A percentile compares a stretch with the other conserved stretches of the same genome.
phyloP scores from a whole-genome alignment of 805 yeast genomes.

The Yarrowia deformans region DNA sequence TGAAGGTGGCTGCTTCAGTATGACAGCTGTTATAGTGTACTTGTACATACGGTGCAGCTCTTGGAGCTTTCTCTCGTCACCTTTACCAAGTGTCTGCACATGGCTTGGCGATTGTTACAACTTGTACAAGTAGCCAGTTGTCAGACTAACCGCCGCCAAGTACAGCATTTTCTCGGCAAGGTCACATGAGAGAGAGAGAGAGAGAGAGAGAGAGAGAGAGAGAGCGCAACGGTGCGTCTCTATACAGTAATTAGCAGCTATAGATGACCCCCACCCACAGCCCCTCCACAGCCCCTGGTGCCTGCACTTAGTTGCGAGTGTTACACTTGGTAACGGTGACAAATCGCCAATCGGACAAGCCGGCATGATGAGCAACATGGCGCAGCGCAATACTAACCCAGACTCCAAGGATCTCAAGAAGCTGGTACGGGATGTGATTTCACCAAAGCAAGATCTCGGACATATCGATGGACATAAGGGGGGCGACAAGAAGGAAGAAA shows the following conservation, averaged over 20 bases:
- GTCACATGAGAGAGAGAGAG: not conserved
- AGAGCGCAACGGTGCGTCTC: too few species aligned
- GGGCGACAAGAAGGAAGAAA: not conserved
- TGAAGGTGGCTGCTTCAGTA: conserved; percentile 49
- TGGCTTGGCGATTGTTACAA: too few species aligned
- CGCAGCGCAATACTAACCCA: conserved; percentile 14
- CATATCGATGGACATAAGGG: conserved; percentile 61
- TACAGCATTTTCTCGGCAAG: not conserved
- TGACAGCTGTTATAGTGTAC: not conserved
- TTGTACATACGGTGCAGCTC: not conserved
- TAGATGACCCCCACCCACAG: conserved; percentile 4
- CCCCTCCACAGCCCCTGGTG: conserved; percentile 33
- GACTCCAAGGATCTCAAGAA: conserved; percentile 82
- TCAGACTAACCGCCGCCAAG: conserved; percentile 1
- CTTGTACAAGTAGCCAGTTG: not conserved
- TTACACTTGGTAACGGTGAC: not conserved
- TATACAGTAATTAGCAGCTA: not conserved
- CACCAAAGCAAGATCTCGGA: conserved; percentile 63
- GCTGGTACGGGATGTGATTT: conserved; percentile 64
- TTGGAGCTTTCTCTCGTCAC: not conserved
- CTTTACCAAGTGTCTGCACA: not conserved
- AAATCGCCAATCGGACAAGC: not conserved
- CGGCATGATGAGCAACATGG: not conserved
- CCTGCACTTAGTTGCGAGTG: conserved; percentile 1
- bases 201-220: not conserved